Conservation (phyloP, 2,329 filamentous ascomycete genomes). For the Monilinia aucupariae region DNA sequence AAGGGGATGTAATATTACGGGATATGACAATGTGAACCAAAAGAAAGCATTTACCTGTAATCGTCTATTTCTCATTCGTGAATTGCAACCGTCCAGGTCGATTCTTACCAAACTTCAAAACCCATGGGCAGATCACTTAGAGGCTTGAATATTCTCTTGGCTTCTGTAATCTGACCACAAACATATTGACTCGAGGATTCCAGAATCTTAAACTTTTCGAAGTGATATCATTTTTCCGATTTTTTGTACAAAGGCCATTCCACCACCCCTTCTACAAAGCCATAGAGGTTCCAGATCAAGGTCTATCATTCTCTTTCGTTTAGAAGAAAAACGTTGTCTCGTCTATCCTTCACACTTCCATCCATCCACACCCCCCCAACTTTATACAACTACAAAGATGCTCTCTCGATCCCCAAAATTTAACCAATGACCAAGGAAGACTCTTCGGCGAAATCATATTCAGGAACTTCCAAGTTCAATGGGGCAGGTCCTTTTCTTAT, state of each 20-base stretch:
- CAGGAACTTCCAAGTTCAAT: conserved; percentile 92
- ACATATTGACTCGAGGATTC: not conserved
- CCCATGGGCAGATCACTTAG: not conserved
- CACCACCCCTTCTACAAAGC: conserved; percentile 36
- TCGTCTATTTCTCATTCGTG: not conserved
- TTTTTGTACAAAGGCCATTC: conserved; percentile 18
- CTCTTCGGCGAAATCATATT: conserved; percentile 89
- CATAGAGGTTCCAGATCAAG: conserved; percentile 33
- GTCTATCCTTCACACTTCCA: conserved; percentile 8
- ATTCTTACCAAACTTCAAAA: not conserved
- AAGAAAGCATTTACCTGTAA: conserved; percentile 14
- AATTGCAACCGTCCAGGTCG: not conserved
- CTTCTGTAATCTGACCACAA: not conserved
- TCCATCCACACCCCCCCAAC: conserved; percentile 4
- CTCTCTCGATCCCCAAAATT: conserved; percentile 26
- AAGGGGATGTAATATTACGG: conserved; percentile 17
- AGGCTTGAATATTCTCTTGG: not conserved
- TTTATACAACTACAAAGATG: conserved; percentile 18
- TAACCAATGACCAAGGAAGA: conserved; percentile 90
- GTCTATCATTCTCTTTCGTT: conserved; percentile 42
- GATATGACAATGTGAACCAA: conserved; percentile 13
- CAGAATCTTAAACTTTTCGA: conserved; percentile 9
- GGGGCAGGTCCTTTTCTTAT: conserved; percentile 96
- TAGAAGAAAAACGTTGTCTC: not conserved
- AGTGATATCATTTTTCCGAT: conserved; percentile 17